A percentile compares a stretch with the other conserved stretches of the same genome.
phyloP scores from a whole-genome alignment of 495 filamentous ascomycete species.

The Hyaloscypha hepaticicola region DNA sequence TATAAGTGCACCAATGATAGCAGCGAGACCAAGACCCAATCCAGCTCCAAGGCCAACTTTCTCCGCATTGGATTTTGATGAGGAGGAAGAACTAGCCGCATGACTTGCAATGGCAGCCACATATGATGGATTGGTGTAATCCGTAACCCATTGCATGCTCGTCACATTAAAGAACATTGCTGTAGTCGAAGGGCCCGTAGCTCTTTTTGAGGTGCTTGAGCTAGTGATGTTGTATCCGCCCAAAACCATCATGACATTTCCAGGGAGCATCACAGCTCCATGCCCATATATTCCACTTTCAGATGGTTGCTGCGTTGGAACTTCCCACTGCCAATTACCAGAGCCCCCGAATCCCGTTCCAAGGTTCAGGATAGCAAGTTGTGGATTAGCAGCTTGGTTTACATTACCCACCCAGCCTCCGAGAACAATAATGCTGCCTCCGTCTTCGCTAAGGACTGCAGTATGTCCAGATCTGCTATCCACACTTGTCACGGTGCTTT shows the following conservation, averaged over 20 bases:
- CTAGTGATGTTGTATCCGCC: slow-evolving; percentile 73
- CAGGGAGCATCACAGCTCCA: slow-evolving; percentile 77
- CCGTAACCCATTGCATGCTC: slow-evolving; percentile 65
- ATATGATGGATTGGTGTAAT: slow-evolving; percentile 61
- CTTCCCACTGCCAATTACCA: slow-evolving; percentile 71
- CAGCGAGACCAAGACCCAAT: slow-evolving; percentile 62
- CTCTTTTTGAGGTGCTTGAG: slow-evolving; percentile 41
- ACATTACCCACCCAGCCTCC: slow-evolving; percentile 91
- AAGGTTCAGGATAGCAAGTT: slow-evolving; percentile 72
- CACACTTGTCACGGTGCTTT: slow-evolving; percentile 59
- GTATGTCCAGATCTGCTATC: slow-evolving; percentile 87
- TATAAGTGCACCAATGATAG: slow-evolving; percentile 48
- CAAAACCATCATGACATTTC: slow-evolving; percentile 84
- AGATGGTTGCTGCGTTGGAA: slow-evolving; percentile 52
- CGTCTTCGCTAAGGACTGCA: slow-evolving; percentile 74
- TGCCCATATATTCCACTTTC: slow-evolving; percentile 74
- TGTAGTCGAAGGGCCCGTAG: slow-evolving; percentile 37
- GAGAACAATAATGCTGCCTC: slow-evolving; percentile 68
- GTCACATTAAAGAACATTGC: slow-evolving; percentile 77
- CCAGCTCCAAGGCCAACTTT: slow-evolving; percentile 74
- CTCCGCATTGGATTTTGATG: slow-evolving; percentile 18
- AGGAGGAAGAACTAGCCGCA: not conserved
- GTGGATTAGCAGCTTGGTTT: slow-evolving; percentile 70
- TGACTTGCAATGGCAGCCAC: slow-evolving; percentile 11
- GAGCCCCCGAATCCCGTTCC: slow-evolving; percentile 66